Evolutionary conservation across 2,329 filamentous ascomycete species (phyloP), one percentile per base, ranked within the genome.

Genomic region (Fusarium protoensiforme): DNA sequence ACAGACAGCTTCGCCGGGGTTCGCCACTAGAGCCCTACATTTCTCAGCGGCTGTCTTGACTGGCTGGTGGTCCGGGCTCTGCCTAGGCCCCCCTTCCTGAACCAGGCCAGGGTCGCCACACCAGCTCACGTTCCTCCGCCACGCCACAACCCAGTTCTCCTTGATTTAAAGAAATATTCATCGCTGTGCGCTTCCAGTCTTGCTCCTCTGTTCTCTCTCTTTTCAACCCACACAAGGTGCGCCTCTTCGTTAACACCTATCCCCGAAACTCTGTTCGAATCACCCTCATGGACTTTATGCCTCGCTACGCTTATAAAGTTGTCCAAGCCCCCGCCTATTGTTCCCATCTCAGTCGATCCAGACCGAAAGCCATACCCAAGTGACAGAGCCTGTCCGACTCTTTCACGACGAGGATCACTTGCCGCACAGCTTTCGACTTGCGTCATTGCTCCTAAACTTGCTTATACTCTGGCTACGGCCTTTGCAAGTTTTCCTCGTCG

Each of bases 251-350:
- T 60, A 72, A 74, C 64, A 69, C 72, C 63, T 67, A 72, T 71
- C 67, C 64, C 64, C 58, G 62, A 58, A 59, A 38, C 51, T 51
- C 38, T 54, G 31, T 35, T 64, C 29, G 33, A 62, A 71, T 62
- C 72, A 66, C 66, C 59, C 76, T 62, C 64, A 78, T 78, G 77
- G 75, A 78, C 71, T 77, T 77, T 76, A 75, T 75, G 71, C 58
- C 65, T 69, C 64, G 63, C 67, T 68, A 77, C 71, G 61, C 66
- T 61, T 75, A 71, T 51, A 72, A 74, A 76, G 61, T 53, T 41
- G 66, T 64, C 68, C 53, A 64, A 73, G 54, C 67, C 61, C 63
- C 71, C 61, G 46, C 64, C 71, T 73, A 73, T 66, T 65, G 71
- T 53, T 61, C 62, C 61, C 46, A 66, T 69, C 73, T 69, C 62